Evolutionary conservation across 1,139 yeast genomes (phyloP).

Genomic region (Suhomyces atakaporum): DNA sequence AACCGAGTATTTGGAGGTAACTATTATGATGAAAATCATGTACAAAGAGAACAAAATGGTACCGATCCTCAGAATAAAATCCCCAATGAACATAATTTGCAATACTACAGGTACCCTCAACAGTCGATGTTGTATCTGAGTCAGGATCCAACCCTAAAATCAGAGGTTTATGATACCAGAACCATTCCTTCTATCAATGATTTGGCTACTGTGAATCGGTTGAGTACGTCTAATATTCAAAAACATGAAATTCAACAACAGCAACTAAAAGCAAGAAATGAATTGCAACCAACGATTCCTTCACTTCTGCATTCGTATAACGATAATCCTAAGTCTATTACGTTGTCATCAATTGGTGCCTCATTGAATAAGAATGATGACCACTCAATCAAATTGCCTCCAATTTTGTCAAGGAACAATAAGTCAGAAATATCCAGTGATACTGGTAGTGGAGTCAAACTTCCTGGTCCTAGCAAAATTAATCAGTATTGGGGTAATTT

Average conservation of each 20-base stretch:
- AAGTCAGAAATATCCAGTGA: background rate
- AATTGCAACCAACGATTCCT: background rate
- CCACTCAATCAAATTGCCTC: slow-evolving; percentile 8
- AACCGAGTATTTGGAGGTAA: slow-evolving; percentile 6
- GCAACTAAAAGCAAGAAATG: background rate
- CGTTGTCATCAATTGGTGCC: slow-evolving; percentile 15
- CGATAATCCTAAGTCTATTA: slow-evolving; percentile 1
- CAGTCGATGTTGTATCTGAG: slow-evolving; percentile 25
- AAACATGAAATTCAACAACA: slow-evolving; percentile 13
- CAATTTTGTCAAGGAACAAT: slow-evolving; percentile 5
- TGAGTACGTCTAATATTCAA: slow-evolving; percentile 17
- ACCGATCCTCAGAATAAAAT: background rate
- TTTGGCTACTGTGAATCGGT: background rate
- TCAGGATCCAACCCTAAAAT: slow-evolving; percentile 5
- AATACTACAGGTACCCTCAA: slow-evolving; percentile 28
- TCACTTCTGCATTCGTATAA: background rate
- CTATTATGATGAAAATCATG: slow-evolving; percentile 1
- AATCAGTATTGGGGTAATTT: slow-evolving; percentile 7
- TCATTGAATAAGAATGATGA: slow-evolving; percentile 4
- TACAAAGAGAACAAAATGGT: background rate
- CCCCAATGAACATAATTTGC: slow-evolving; percentile 14
- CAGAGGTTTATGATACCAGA: background rate
- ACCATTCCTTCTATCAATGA: background rate
- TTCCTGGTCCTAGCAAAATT: slow-evolving; percentile 15
- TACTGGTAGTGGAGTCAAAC: slow-evolving; percentile 3